Base-by-base conservation (phyloP, 352 stramenopile genomes). In the Phytophthora uliginosa region DNA sequence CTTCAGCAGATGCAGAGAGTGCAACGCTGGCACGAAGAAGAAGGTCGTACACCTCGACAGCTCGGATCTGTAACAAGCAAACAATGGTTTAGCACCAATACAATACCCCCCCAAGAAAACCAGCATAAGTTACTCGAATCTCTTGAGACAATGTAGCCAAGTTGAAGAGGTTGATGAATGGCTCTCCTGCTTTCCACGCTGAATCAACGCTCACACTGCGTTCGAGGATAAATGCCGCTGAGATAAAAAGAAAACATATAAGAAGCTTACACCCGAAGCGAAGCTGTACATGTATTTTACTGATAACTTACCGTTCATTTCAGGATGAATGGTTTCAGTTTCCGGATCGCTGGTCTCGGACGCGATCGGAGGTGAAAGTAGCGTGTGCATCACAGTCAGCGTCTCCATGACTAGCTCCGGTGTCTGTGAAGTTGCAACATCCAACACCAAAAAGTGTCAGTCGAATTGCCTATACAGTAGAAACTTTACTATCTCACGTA, bases 211-310 rank as follows among this genome's bases (percentile, higher is more conserved):
- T 58, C 0, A 60, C 42, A 33, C 75, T 80, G 7, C 69, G 69
- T 15, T 86, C 74, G 4, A 93, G 54, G 4, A 92, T 73, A 59
- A 84, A 89, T 18, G 31, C 65, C 7, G 77, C 86, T 93, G 13
- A 2, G 8, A 69, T 22, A 42, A 38, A 51, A 48, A 9, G 54
- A 12, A 47, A 31, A 31, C 28, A 31, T 31, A 4, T 54, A 50
- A 51, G 18, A 67, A 40, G 17, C 10, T 8, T 58, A 1, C 18
- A 50, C 59, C 18, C 24, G 13, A 33, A 7, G 17, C 5, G 18
- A 57, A 15, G 33, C 31, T 26, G n/a, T 36, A 22, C 18, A 5
- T n/a, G 24, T 31, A 31, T 31, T 31, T 31, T 31, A 31, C 28
- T 15, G n/a, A 52, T 31, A 45, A 7, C 63, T 4, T 74, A 91